Evolutionary conservation across 2,329 filamentous ascomycete species (phyloP).

Genomic region (Diplodia scrobiculata): DNA sequence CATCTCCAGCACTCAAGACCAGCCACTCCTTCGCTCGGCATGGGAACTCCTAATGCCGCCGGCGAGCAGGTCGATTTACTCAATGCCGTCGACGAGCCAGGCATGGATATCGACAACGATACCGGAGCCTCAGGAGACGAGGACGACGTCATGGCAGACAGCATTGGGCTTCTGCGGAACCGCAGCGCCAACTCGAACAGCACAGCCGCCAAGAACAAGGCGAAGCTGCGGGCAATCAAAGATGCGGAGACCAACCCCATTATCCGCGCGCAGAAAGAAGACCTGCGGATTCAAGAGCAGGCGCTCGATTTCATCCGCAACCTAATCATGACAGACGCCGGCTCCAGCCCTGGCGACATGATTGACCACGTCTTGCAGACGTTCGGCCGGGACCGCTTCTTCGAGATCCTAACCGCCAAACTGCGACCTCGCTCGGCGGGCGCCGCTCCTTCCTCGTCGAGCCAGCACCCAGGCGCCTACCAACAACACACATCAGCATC

Average conservation of each 20-base stretch:
- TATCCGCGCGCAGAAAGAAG: conserved; percentile 71
- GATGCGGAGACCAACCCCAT: conserved; percentile 69
- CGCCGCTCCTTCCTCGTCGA: background rate
- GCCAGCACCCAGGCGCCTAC: conserved; percentile 22
- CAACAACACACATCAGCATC: conserved; percentile 26
- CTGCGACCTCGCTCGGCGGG: conserved; percentile 53
- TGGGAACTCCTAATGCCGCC: conserved; percentile 61
- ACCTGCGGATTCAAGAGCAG: conserved; percentile 86
- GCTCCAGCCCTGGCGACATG: conserved; percentile 60
- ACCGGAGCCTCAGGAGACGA: conserved; percentile 38
- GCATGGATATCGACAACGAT: conserved; percentile 47
- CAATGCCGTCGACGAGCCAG: conserved; percentile 53
- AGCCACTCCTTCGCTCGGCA: conserved; percentile 45
- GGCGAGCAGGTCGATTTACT: conserved; percentile 63
- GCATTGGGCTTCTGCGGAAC: conserved; percentile 39
- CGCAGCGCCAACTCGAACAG: conserved; percentile 41
- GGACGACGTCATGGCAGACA: conserved; percentile 53
- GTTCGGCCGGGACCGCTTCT: conserved; percentile 75
- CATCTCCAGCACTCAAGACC: conserved; percentile 35
- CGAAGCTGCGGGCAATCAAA: conserved; percentile 51
- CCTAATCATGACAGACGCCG: conserved; percentile 68
- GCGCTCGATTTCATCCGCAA: conserved; percentile 88
- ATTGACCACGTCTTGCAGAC: conserved; percentile 80
- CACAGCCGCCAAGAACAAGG: conserved; percentile 41
- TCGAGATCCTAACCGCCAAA: conserved; percentile 78